phyloP scores from a whole-genome alignment of 306 rosid species.

The Ammopiptanthus mongolicus region DNA sequence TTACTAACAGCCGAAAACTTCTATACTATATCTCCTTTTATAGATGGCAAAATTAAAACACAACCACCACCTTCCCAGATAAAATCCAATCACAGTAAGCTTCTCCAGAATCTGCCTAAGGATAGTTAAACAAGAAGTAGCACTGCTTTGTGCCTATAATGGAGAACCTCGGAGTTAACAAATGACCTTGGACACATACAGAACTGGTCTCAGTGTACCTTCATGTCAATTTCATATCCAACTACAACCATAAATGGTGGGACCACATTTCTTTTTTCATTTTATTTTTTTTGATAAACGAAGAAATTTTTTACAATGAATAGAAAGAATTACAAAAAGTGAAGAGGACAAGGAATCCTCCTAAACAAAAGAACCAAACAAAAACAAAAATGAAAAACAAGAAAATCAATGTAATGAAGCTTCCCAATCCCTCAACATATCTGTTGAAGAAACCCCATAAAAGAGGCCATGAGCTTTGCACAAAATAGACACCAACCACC shows the following conservation, averaged over 20 bases:
- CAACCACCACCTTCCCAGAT: background rate
- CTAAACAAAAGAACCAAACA: background rate
- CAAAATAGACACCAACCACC: background rate
- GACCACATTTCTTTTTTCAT: background rate
- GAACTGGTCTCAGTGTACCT: background rate
- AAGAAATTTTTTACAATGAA: too few species aligned
- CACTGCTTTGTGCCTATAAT: background rate
- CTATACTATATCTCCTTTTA: background rate
- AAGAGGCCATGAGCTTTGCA: background rate
- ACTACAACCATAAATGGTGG: background rate
- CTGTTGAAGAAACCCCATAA: background rate
- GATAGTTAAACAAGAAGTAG: background rate
- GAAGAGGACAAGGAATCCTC: background rate
- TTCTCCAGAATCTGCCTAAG: background rate
- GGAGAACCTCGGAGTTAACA: background rate
- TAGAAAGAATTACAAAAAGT: background rate
- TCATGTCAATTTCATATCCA: background rate
- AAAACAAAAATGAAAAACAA: too few species aligned
- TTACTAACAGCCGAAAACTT: background rate
- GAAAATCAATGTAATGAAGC: background rate
- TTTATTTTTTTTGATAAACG: too few species aligned
- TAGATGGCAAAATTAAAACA: background rate
- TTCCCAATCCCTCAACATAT: background rate
- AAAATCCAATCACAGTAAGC: background rate
- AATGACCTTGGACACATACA: background rate